phyloP scores from a whole-genome alignment of 23 red algal genomes.

The Gracilaria domingensis region DNA sequence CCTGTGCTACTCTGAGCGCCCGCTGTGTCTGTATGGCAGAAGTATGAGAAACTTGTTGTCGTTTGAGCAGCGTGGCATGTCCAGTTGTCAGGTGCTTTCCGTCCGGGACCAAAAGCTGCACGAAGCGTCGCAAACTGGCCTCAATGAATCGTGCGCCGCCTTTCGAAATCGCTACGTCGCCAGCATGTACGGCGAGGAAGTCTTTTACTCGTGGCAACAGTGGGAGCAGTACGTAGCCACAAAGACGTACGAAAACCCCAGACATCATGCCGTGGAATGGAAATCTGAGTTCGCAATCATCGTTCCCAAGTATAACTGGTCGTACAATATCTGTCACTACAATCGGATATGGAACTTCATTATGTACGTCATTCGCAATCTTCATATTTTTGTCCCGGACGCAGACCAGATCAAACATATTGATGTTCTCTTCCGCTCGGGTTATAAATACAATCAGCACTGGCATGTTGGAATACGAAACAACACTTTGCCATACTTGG shows the following conservation, averaged over 20 bases:
- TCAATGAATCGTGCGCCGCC: slow-evolving; percentile 51
- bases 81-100: slow-evolving; percentile 54
- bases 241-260: slow-evolving; percentile 14
- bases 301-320: slow-evolving; percentile 77
- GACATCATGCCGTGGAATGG: slow-evolving; percentile 72
- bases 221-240: slow-evolving; percentile 14
- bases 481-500: slow-evolving; percentile 43
- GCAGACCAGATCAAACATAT: slow-evolving; percentile 53
- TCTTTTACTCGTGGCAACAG: slow-evolving; percentile 17
- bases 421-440: slow-evolving; percentile 63
- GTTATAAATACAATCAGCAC: slow-evolving; percentile 40
- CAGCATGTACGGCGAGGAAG: slow-evolving; percentile 58
- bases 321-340: slow-evolving; percentile 79
- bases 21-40: slow-evolving; percentile 56
- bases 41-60: slow-evolving; percentile 51
- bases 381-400: slow-evolving; percentile 61
- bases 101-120: slow-evolving; percentile 6
- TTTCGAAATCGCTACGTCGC: slow-evolving; percentile 50
- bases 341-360: slow-evolving; percentile 71
- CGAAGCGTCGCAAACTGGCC: background rate
- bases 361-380: slow-evolving; percentile 71
- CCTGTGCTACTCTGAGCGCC: slow-evolving; percentile 52
- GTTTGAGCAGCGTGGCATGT: slow-evolving; percentile 45
- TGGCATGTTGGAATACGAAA: slow-evolving; percentile 77
- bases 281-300: slow-evolving; percentile 66